Evolutionary conservation across 164 flowering plant genomes (phyloP).

Genomic region (Annona cherimola): DNA sequence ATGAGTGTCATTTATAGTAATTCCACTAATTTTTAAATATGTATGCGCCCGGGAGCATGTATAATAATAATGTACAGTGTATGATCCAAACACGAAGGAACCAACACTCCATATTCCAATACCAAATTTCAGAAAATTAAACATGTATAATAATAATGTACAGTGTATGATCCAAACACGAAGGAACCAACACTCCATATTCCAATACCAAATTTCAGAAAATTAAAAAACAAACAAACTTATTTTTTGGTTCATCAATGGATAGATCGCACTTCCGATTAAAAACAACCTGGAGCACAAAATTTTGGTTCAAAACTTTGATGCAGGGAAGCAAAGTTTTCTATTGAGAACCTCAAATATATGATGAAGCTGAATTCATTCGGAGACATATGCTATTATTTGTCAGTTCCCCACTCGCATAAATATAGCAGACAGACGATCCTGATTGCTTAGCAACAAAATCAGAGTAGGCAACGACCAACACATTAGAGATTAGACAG

Average conservation of each 20-base stretch:
- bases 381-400: neutral
- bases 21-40: too few relatives aligned
- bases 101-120: neutral
- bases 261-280: slow-evolving; percentile 69
- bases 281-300: slow-evolving; percentile 65
- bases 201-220: neutral
- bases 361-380: neutral
- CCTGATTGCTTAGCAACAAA: too few relatives aligned
- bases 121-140: neutral
- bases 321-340: neutral
- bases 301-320: neutral
- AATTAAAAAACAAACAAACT: slow-evolving; percentile 33
- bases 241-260: slow-evolving; percentile 72
- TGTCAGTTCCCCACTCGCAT: neutral
- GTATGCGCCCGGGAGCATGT: too few relatives aligned
- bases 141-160: too few relatives aligned
- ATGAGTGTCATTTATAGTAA: too few relatives aligned
- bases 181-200: neutral
- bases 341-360: neutral
- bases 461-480: too few relatives aligned
- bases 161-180: neutral
- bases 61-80: too few relatives aligned
- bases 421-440: neutral
- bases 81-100: neutral
- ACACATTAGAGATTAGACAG: too few relatives aligned